A percentile compares a stretch with the other conserved stretches of the same genome.
Evolutionary conservation across 179 eudicot genomes (phyloP).

Genomic region (Spinacia oleracea): DNA sequence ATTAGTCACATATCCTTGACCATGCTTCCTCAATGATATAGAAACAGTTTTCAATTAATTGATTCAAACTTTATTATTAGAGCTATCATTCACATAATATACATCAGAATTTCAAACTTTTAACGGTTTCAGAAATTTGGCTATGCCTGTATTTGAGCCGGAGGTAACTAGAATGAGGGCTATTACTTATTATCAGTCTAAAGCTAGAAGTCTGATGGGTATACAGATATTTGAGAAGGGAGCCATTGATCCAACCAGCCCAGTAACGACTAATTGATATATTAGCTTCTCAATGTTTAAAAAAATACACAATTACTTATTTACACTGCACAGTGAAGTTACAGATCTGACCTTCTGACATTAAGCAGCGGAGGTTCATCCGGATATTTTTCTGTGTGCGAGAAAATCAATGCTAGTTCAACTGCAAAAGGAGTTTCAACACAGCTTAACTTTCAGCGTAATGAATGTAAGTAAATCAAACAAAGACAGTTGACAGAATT

Average conservation of each 20-base stretch:
- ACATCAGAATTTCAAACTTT: background rate
- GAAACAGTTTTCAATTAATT: background rate
- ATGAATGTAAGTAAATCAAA: background rate
- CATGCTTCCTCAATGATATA: background rate
- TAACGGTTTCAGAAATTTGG: conserved; percentile 8
- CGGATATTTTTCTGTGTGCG: conserved; percentile 92
- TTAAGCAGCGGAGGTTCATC: conserved; percentile 92
- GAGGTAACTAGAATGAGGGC: conserved; percentile 5
- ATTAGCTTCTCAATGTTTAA: background rate
- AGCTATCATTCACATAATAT: background rate
- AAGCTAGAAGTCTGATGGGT: background rate
- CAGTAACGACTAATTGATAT: background rate
- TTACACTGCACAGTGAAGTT: background rate
- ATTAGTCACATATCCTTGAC: background rate
- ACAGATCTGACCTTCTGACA: conserved; percentile 64
- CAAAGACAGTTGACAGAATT: background rate
- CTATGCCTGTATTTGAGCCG: background rate
- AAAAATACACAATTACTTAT: background rate
- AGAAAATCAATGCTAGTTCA: conserved; percentile 81
- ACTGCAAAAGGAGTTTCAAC: conserved; percentile 51
- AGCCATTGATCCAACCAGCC: conserved; percentile 9
- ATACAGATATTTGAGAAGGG: background rate
- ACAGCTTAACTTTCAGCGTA: conserved; percentile 13
- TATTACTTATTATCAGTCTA: background rate
- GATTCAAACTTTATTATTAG: background rate